Evolutionary conservation across 163 green algal species (phyloP).

Genomic region (Scenedesmus sp.): DNA sequence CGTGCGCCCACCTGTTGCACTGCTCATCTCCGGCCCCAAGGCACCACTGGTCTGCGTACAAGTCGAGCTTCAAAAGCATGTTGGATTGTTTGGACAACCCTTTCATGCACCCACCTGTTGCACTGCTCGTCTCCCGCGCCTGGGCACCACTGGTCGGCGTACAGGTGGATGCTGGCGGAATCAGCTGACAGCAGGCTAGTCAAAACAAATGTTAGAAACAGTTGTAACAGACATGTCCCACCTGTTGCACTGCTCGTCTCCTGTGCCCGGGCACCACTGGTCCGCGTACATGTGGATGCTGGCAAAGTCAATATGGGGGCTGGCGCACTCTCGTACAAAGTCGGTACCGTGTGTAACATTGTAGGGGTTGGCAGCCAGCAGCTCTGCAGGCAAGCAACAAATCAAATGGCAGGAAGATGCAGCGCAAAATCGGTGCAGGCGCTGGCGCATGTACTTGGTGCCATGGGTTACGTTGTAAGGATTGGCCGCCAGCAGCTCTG

Average conservation of each 20-base stretch:
- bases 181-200: background rate
- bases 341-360: constrained; percentile 39
- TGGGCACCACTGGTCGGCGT: constrained; percentile 20
- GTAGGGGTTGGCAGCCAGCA: constrained; percentile 40
- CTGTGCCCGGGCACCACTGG: background rate
- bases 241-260: background rate
- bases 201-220: background rate
- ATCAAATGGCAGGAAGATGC: background rate
- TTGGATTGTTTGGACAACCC: background rate
- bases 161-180: constrained; percentile 47
- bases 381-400: background rate
- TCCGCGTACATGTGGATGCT: constrained; percentile 44
- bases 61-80: background rate
- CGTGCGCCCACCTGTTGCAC: background rate
- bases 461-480: too few relatives aligned
- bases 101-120: background rate
- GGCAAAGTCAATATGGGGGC: constrained; percentile 48
- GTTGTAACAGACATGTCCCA: background rate
- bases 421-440: too few relatives aligned
- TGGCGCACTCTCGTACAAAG: constrained; percentile 23
- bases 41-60: too few relatives aligned
- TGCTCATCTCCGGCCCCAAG: too few relatives aligned
- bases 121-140: background rate
- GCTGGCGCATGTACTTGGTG: too few relatives aligned
- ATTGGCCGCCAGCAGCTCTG: too few relatives aligned